A percentile compares a stretch with the other conserved stretches of the same genome.
Evolutionary conservation across 345 rosid genomes (phyloP).

Genomic region (Brassica nigra): DNA sequence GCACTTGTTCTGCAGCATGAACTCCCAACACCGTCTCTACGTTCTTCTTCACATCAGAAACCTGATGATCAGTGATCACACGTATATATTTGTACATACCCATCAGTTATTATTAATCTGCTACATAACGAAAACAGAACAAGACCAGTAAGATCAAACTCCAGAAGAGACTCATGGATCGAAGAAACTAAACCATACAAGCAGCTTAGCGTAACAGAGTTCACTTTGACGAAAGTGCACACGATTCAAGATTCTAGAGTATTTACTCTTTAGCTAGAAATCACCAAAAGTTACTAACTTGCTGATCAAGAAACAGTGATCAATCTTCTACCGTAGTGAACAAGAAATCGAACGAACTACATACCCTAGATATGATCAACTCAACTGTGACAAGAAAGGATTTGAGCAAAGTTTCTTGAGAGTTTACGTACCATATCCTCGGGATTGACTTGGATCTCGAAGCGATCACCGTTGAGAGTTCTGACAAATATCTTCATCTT

Average conservation of each 20-base stretch:
- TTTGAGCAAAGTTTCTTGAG: background rate
- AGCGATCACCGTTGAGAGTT: conserved; percentile 45
- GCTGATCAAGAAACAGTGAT: background rate
- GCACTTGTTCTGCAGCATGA: conserved; percentile 61
- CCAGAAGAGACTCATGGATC: background rate
- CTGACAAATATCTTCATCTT: conserved; percentile 45
- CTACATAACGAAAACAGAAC: background rate
- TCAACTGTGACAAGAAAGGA: background rate
- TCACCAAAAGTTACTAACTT: background rate
- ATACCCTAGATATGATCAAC: background rate
- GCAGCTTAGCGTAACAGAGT: background rate
- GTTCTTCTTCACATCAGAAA: conserved; percentile 62
- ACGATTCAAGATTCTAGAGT: background rate
- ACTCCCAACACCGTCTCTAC: conserved; percentile 65
- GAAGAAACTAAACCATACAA: background rate
- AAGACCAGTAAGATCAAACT: background rate
- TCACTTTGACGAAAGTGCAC: background rate
- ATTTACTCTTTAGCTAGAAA: background rate
- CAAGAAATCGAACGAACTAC: background rate
- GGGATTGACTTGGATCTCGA: conserved; percentile 48
- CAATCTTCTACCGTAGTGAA: background rate
- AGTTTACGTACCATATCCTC: conserved; percentile 39
- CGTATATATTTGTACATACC: background rate
- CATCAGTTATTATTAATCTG: background rate
- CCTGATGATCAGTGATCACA: conserved; percentile 43